These are phyloP conservation scores for Emericellopsis cladophorae DNA, from an alignment of 2,329 filamentous ascomycete species.

Conservation along the genomic window DNA sequence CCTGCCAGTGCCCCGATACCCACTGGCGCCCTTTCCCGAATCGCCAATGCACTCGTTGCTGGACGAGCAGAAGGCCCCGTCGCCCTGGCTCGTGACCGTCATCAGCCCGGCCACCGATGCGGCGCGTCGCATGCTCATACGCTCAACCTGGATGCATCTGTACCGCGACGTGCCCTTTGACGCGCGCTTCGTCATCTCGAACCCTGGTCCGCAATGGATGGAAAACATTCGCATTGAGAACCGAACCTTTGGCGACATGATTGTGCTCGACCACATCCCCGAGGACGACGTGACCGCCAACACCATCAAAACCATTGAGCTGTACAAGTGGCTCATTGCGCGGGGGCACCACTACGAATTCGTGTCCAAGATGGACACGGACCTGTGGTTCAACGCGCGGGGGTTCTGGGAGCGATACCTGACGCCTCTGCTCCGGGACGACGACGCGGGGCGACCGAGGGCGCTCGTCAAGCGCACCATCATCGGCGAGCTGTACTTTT, in stretches of 20 bases:
- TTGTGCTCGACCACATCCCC: slow-evolving; percentile 16
- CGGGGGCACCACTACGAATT: slow-evolving; percentile 12
- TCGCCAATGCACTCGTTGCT: slow-evolving; percentile 8
- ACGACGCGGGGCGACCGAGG: slow-evolving; percentile 2
- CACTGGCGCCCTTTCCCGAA: slow-evolving; percentile 10
- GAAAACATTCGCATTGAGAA: slow-evolving; percentile 15
- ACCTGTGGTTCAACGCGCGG: slow-evolving; percentile 17
- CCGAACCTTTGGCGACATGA: slow-evolving; percentile 18
- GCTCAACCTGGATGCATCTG: slow-evolving; percentile 17
- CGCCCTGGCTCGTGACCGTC: slow-evolving; percentile 15
- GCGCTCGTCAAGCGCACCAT: slow-evolving; percentile 11
- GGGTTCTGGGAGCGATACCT: slow-evolving; percentile 17
- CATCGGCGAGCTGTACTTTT: slow-evolving; percentile 16
- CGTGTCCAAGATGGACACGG: slow-evolving; percentile 19
- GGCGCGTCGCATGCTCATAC: slow-evolving; percentile 15
- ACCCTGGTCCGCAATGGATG: slow-evolving; percentile 13
- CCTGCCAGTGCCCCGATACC: slow-evolving; percentile 5
- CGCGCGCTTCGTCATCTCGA: slow-evolving; percentile 16
- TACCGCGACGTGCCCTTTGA: slow-evolving; percentile 15
- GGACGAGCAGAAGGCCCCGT: background rate
- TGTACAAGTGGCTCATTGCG: slow-evolving; percentile 16
- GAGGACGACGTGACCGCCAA: slow-evolving; percentile 18
- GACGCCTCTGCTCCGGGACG: slow-evolving; percentile 7
- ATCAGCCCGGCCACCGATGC: slow-evolving; percentile 14
- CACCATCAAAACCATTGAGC: slow-evolving; percentile 19